phyloP scores from a whole-genome alignment of 2,329 filamentous ascomycete genomes.

The Fusarium graminum region DNA sequence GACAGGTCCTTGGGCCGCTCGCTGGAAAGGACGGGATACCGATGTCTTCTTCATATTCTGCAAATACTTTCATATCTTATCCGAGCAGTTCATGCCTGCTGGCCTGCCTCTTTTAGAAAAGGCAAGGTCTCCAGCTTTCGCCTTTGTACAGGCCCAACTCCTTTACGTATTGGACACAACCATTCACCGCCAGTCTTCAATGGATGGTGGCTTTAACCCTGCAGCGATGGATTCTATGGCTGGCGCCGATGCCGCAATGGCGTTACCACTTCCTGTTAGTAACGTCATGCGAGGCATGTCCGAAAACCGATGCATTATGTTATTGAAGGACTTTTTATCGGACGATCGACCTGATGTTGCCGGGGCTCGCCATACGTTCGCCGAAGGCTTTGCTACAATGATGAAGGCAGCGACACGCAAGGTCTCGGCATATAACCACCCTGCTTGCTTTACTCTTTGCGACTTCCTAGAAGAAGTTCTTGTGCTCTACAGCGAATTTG shows the following conservation, averaged over 20 bases:
- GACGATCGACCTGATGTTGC: conserved; percentile 57
- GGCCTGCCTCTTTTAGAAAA: conserved; percentile 67
- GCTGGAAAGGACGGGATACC: conserved; percentile 89
- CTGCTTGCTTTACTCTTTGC: conserved; percentile 88
- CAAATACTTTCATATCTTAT: conserved; percentile 86
- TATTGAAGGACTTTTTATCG: conserved; percentile 83
- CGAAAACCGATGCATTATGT: conserved; percentile 86
- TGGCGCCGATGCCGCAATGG: conserved; percentile 74
- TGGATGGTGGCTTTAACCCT: conserved; percentile 60
- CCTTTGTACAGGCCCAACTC: conserved; percentile 85
- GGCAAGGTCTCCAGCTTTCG: conserved; percentile 78
- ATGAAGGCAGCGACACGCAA: conserved; percentile 80
- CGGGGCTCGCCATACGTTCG: conserved; percentile 75
- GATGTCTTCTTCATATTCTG: conserved; percentile 93
- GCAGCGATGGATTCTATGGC: conserved; percentile 61
- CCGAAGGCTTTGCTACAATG: conserved; percentile 78
- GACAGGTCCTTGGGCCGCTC: conserved; percentile 85
- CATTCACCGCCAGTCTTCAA: conserved; percentile 78
- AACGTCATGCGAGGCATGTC: conserved; percentile 85
- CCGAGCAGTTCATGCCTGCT: conserved; percentile 76
- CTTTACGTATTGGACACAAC: conserved; percentile 84
- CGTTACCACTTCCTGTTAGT: conserved; percentile 71
- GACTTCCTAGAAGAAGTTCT: conserved; percentile 90
- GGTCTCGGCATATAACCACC: conserved; percentile 84
- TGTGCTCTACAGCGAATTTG: conserved; percentile 67